Conservation (phyloP, 176 grass and related monocot species). For the Eragrostis curvula region DNA sequence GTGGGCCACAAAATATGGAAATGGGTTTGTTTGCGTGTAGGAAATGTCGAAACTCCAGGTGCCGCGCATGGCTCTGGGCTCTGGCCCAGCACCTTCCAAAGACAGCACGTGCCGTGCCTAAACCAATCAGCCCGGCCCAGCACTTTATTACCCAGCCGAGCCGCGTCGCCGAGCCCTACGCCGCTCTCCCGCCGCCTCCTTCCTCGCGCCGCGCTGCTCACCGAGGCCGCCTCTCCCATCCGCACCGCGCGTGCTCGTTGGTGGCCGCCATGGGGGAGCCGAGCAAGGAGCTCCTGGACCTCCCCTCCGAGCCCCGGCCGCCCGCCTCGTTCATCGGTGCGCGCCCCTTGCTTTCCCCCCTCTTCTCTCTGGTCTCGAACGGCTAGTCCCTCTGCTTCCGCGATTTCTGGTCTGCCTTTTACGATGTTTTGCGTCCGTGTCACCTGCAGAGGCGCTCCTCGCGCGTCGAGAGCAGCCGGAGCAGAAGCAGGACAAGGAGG, state of each 20-base stretch:
- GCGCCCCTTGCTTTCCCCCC: background rate
- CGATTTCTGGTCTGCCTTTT: slow-evolving; percentile 7
- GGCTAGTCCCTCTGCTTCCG: background rate
- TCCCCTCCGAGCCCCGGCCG: slow-evolving; percentile 44
- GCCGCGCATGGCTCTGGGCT: background rate
- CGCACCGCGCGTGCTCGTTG: background rate
- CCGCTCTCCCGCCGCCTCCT: background rate
- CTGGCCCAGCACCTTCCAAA: background rate
- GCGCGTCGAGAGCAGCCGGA: slow-evolving; percentile 26
- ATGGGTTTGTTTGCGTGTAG: background rate
- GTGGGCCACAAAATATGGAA: slow-evolving; percentile 10
- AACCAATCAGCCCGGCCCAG: background rate
- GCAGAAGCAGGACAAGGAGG: slow-evolving; percentile 24
- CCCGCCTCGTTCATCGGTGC: slow-evolving; percentile 50
- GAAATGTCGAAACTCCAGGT: background rate
- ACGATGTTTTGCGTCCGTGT: background rate
- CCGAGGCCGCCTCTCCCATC: background rate
- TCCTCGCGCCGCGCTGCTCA: background rate
- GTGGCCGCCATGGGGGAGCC: slow-evolving; percentile 49
- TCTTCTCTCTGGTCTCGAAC: background rate
- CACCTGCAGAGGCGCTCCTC: slow-evolving; percentile 56
- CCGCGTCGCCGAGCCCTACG: slow-evolving; percentile 1
- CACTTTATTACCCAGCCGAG: background rate
- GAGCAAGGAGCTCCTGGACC: slow-evolving; percentile 62
- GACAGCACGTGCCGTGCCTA: background rate